phyloP scores from a whole-genome alignment of 805 yeast genomes.

The Saturnispora besseyi region DNA sequence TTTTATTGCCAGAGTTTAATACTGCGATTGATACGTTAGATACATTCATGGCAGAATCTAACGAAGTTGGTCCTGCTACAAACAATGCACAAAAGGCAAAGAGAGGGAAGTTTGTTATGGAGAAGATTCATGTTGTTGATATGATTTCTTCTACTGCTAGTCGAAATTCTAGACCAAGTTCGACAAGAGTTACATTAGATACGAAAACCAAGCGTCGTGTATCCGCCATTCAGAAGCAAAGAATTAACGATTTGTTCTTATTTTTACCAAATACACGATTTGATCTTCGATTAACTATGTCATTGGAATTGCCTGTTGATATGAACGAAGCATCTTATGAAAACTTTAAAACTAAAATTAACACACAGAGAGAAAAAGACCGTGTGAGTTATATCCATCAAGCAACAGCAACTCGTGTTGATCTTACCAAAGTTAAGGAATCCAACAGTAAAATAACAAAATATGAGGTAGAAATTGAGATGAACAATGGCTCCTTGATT shows the following conservation, averaged over 20 bases:
- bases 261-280: constrained; percentile 69
- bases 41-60: constrained; percentile 36
- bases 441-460: constrained; percentile 18
- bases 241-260: constrained; percentile 64
- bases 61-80: constrained; percentile 9
- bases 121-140: constrained; percentile 58
- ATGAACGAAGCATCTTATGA: constrained; percentile 44
- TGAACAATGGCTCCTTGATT: constrained; percentile 26
- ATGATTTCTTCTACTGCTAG: constrained; percentile 51
- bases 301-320: constrained; percentile 67
- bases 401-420: constrained; percentile 66
- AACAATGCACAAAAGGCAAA: constrained; percentile 9
- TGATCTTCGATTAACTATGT: constrained; percentile 68
- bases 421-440: constrained; percentile 52
- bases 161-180: constrained; percentile 55
- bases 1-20: constrained; percentile 53
- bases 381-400: constrained; percentile 64
- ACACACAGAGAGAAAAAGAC: constrained; percentile 57
- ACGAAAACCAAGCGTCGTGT: constrained; percentile 56
- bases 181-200: constrained; percentile 60
- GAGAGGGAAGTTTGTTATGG: constrained; percentile 39
- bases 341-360: constrained; percentile 40
- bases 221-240: constrained; percentile 61
- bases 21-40: constrained; percentile 47
- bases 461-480: constrained; percentile 30